Conservation (phyloP, 106 monocot species). For the Apostasia shenzhenica region DNA sequence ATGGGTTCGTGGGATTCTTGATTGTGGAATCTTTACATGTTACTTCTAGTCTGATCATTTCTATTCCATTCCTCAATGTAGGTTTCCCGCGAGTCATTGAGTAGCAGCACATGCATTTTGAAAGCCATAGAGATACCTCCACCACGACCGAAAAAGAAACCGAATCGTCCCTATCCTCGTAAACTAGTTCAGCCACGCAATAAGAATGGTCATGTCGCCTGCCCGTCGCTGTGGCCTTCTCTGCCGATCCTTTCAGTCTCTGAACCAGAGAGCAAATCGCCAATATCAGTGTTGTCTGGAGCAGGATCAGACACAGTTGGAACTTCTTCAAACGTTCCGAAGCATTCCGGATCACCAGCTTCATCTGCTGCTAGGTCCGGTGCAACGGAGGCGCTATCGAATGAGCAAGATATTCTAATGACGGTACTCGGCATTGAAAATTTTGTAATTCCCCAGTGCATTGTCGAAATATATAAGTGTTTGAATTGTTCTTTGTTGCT, state of each 20-base stretch:
- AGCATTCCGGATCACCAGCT: constrained; percentile 36
- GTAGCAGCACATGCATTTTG: constrained; percentile 3
- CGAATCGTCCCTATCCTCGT: constrained; percentile 74
- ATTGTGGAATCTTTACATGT: too few species aligned
- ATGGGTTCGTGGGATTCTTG: too few species aligned
- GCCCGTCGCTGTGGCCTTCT: constrained; percentile 18
- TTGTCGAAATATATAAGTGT: not conserved
- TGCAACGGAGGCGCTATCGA: constrained; percentile 26
- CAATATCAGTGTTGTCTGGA: constrained; percentile 60
- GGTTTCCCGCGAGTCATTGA: constrained; percentile 39
- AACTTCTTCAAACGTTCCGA: constrained; percentile 7
- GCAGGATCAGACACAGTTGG: constrained; percentile 22
- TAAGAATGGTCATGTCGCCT: constrained; percentile 14
- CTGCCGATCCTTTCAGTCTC: constrained; percentile 13
- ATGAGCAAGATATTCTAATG: constrained; percentile 9
- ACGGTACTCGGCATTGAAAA: not conserved
- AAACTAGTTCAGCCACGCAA: constrained; percentile 33
- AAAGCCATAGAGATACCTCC: constrained; percentile 76
- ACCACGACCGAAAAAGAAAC: constrained; percentile 85
- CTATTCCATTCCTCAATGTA: constrained; percentile 2
- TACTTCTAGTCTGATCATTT: too few species aligned
- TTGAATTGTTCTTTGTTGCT: not conserved
- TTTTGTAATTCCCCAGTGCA: not conserved
- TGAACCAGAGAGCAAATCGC: constrained; percentile 58
- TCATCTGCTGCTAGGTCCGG: constrained; percentile 23